Evolutionary conservation across 345 rosid species (phyloP).

Genomic region (Hibiscus syriacus): DNA sequence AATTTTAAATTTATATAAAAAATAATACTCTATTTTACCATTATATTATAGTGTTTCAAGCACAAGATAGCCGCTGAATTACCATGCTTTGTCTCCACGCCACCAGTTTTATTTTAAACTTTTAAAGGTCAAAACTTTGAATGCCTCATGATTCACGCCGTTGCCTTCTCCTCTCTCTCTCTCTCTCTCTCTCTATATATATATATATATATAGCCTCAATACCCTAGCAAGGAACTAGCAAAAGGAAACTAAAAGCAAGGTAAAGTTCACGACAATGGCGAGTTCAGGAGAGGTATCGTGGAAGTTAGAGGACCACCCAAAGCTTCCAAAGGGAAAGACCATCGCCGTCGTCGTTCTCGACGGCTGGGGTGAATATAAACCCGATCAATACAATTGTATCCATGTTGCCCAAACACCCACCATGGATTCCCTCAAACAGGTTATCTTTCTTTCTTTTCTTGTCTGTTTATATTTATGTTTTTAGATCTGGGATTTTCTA

Average conservation of each 20-base stretch:
- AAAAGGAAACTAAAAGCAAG: background rate
- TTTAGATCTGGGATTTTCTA: background rate
- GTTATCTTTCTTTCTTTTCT: slow-evolving; percentile 20
- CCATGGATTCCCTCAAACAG: slow-evolving; percentile 88
- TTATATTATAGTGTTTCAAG: background rate
- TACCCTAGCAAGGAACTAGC: too few species aligned
- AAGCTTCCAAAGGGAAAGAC: too few species aligned
- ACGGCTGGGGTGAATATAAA: slow-evolving; percentile 94
- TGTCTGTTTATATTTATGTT: background rate
- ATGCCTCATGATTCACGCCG: background rate
- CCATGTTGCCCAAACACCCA: slow-evolving; percentile 82
- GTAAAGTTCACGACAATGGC: slow-evolving; percentile 28
- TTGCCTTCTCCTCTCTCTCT: background rate
- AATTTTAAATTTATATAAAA: too few species aligned
- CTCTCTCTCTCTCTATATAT: too few species aligned
- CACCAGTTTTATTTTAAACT: background rate
- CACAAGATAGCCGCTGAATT: background rate
- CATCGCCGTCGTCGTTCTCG: slow-evolving; percentile 70
- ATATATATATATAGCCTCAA: background rate
- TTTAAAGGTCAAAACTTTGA: background rate
- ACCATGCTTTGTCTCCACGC: background rate
- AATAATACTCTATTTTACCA: too few species aligned
- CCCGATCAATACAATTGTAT: slow-evolving; percentile 85
- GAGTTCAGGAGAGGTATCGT: slow-evolving; percentile 26
- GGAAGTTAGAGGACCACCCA: slow-evolving; percentile 77